Conservation (phyloP, 768 basidiomycete genomes). For the Trametes cingulata region DNA sequence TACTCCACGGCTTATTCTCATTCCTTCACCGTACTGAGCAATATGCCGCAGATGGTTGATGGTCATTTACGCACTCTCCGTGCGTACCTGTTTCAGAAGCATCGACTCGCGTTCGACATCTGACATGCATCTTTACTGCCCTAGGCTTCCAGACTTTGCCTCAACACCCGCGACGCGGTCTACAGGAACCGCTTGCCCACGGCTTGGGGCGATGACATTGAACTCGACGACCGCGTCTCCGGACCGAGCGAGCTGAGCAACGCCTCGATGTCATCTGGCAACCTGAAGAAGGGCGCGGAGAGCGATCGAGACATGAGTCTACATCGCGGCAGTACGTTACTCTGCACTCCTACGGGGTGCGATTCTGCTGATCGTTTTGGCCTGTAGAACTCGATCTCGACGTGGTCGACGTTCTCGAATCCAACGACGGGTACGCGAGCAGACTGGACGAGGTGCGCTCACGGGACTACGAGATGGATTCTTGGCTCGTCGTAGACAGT, state of each 20-base stretch:
- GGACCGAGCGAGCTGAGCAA: neutral
- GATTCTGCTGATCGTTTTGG: neutral
- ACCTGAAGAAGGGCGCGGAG: neutral
- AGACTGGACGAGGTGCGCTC: neutral
- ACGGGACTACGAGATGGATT: neutral
- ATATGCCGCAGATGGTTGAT: neutral
- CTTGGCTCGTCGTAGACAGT: neutral
- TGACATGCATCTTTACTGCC: neutral
- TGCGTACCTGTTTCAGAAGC: neutral
- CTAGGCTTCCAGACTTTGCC: conserved; percentile 9
- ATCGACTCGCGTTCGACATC: no score
- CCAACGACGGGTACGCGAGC: neutral
- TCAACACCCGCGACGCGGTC: conserved; percentile 12
- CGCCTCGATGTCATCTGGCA: neutral
- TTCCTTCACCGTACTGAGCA: neutral
- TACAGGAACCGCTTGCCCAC: neutral
- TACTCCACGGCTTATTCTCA: neutral
- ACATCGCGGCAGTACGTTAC: neutral
- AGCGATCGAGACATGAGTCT: neutral
- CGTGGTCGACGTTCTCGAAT: neutral
- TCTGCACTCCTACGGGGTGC: neutral
- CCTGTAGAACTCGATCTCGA: neutral
- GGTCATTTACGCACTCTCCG: conserved; percentile 8
- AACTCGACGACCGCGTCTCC: neutral
- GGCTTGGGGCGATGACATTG: neutral